These are phyloP conservation scores for Pigoraptor vietnamica DNA, from an alignment of 78 protist species.

Conservation along the genomic window DNA sequence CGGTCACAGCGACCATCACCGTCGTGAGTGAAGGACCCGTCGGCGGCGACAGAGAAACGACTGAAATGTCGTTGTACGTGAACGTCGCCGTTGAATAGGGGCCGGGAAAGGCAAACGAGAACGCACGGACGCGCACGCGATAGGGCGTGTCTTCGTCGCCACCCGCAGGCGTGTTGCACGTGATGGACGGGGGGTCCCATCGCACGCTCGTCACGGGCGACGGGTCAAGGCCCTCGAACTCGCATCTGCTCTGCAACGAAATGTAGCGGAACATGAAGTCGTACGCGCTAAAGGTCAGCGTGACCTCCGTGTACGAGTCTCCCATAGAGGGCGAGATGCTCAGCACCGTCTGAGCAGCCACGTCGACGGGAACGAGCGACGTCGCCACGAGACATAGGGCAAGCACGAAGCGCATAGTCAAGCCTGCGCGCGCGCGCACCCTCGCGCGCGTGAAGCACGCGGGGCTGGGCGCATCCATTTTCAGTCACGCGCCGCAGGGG, in stretches of 20 bases:
- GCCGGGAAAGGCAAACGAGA: neutral
- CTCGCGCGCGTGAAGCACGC: too few species aligned
- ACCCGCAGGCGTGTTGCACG: neutral
- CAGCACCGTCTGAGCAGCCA: neutral
- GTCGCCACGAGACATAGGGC: too few species aligned
- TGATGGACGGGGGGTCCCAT: neutral
- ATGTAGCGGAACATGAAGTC: neutral
- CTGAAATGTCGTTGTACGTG: neutral
- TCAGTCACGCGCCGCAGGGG: too few species aligned
- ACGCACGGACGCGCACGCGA: neutral
- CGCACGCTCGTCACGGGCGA: neutral
- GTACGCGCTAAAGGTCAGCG: neutral
- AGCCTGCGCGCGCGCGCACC: too few species aligned
- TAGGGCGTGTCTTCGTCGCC: neutral
- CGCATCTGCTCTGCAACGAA: neutral
- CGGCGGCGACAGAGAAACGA: too few species aligned
- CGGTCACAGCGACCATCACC: neutral
- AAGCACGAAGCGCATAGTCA: too few species aligned
- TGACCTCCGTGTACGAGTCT: neutral
- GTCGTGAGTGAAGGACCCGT: neutral
- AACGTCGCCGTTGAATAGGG: neutral
- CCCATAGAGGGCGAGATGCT: neutral
- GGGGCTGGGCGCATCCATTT: too few species aligned
- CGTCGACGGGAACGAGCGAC: too few species aligned
- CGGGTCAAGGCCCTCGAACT: neutral